Evolutionary conservation across 371 early-diverging fungal species (phyloP).

Genomic region (Mucor lusitanicus): DNA sequence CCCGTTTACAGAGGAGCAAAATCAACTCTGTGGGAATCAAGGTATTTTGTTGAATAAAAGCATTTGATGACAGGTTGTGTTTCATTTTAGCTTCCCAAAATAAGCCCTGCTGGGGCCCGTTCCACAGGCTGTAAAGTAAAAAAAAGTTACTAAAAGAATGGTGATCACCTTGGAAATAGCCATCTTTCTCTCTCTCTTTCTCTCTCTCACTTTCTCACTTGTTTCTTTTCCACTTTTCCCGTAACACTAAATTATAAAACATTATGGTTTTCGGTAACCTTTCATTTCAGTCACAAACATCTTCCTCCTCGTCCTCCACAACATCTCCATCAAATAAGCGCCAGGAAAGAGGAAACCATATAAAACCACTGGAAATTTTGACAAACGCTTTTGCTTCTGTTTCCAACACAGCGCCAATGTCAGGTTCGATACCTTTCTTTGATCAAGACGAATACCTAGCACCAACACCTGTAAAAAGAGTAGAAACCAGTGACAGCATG

Average conservation of each 20-base stretch:
- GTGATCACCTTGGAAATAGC: background rate
- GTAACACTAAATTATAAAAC: background rate
- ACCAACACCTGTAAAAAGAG: background rate
- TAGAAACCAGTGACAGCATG: background rate
- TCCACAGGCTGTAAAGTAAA: background rate
- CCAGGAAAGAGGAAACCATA: background rate
- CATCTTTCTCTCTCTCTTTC: background rate
- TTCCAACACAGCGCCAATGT: conserved; percentile 3
- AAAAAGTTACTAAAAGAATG: background rate
- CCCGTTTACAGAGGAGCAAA: background rate
- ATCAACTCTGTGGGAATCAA: background rate
- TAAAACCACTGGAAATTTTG: conserved; percentile 1
- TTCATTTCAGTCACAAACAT: background rate
- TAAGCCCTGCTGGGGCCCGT: background rate
- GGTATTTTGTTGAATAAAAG: background rate
- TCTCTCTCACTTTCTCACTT: background rate
- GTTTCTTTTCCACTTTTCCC: background rate
- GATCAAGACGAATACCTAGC: background rate
- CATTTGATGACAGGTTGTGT: conserved; percentile 1
- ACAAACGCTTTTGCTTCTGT: background rate
- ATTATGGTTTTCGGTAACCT: conserved; percentile 3
- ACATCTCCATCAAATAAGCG: background rate
- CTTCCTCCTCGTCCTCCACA: background rate
- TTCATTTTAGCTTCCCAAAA: background rate
- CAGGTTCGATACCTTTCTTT: conserved; percentile 6